Percentiles rank a stretch among this genome's conserved stretches.
Evolutionary conservation across 2,329 filamentous ascomycete genomes (phyloP).

Genomic region (Aurifilum marmelostoma): DNA sequence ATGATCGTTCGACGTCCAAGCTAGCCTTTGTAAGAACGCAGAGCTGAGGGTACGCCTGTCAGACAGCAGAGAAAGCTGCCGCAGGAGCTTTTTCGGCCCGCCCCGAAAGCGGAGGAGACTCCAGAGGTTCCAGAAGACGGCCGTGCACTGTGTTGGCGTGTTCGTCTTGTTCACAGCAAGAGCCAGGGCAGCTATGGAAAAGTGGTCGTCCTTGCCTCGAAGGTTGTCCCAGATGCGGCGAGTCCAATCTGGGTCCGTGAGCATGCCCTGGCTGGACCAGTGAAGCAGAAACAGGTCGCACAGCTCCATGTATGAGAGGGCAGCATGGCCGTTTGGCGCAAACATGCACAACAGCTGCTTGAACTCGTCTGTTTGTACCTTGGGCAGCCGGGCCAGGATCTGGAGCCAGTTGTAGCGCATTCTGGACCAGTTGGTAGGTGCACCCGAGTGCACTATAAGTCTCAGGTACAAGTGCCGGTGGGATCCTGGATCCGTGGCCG

Average conservation of each 20-base stretch:
- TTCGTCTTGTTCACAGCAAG: constrained; percentile 31
- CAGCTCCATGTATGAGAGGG: constrained; percentile 32
- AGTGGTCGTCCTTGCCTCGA: constrained; percentile 25
- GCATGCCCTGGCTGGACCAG: constrained; percentile 38
- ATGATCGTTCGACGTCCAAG: constrained; percentile 32
- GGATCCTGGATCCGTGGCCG: constrained; percentile 4
- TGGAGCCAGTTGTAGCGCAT: constrained; percentile 35
- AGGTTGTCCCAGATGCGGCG: constrained; percentile 25
- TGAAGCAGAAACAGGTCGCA: constrained; percentile 37
- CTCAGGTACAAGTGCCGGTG: constrained; percentile 19
- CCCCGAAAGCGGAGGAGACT: constrained; percentile 29
- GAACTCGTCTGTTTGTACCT: constrained; percentile 12
- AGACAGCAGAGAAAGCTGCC: constrained; percentile 30
- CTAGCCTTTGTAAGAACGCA: constrained; percentile 31
- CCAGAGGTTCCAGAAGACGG: constrained; percentile 32
- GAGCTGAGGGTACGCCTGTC: constrained; percentile 26
- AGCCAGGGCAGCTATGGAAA: constrained; percentile 35
- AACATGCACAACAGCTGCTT: constrained; percentile 24
- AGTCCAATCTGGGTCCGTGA: constrained; percentile 17
- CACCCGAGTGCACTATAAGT: constrained; percentile 14
- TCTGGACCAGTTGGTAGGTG: constrained; percentile 3
- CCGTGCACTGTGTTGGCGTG: constrained; percentile 10
- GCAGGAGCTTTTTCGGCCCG: constrained; percentile 28
- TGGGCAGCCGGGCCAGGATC: constrained; percentile 33
- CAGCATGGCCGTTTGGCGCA: constrained; percentile 25